Evolutionary conservation across 768 basidiomycete genomes (phyloP).

Genomic region (Filobasidium floriforme): DNA sequence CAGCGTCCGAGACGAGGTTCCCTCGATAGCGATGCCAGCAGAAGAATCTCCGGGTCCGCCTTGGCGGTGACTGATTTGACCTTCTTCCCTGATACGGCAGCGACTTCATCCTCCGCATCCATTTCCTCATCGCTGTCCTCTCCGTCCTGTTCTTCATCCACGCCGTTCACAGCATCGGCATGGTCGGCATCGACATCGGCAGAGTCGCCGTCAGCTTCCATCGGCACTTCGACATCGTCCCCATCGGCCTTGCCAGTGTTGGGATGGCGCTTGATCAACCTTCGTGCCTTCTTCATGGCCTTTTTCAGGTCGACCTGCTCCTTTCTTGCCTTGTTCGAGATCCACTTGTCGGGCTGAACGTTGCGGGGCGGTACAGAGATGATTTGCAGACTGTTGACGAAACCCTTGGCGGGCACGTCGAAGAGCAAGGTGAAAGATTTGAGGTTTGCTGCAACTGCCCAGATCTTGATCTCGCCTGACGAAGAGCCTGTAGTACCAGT

Average conservation of each 20-base stretch:
- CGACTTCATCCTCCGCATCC: constrained; percentile 12
- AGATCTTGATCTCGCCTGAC: constrained; percentile 81
- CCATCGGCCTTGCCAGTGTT: neutral
- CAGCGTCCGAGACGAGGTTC: constrained; percentile 87
- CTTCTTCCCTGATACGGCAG: constrained; percentile 8
- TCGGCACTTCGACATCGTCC: neutral
- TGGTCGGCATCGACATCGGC: constrained; percentile 14
- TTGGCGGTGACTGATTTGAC: constrained; percentile 17
- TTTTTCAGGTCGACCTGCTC: constrained; percentile 26
- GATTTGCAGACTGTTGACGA: constrained; percentile 85
- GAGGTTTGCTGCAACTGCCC: constrained; percentile 75
- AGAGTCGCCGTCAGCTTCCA: neutral
- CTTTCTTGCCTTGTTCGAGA: constrained; percentile 24
- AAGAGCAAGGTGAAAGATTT: constrained; percentile 64
- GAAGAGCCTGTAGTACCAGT: constrained; percentile 65
- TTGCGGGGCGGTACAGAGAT: constrained; percentile 52
- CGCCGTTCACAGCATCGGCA: constrained; percentile 14
- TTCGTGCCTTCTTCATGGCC: constrained; percentile 22
- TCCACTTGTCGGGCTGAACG: constrained; percentile 50
- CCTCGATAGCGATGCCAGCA: constrained; percentile 75
- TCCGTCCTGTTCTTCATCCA: neutral
- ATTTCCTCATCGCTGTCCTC: constrained; percentile 18
- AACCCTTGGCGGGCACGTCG: constrained; percentile 61
- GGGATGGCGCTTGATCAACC: constrained; percentile 2
- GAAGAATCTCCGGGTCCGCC: constrained; percentile 47